phyloP scores from a whole-genome alignment of 345 rosid genomes.

The Gossypium ekmanianum region DNA sequence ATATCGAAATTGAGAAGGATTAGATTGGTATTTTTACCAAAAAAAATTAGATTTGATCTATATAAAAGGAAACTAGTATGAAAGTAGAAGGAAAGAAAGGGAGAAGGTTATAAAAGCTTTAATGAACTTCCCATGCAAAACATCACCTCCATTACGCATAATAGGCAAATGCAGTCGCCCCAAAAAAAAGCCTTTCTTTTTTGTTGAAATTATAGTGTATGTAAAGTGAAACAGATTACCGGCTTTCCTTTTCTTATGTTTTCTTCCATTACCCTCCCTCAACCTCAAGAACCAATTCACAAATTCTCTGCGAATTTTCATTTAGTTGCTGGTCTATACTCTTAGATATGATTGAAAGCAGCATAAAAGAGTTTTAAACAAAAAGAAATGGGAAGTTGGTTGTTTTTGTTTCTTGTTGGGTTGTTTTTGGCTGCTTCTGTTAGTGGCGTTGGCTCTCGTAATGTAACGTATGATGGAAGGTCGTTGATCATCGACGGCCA shows the following conservation, averaged over 20 bases:
- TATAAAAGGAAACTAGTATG: no score
- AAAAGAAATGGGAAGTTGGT: not conserved
- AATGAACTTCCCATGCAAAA: not conserved
- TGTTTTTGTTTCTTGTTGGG: not conserved
- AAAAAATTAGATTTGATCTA: no score
- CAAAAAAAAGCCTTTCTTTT: not conserved
- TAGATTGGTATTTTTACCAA: no score
- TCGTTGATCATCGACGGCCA: conserved; percentile 62
- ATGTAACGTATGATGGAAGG: conserved; percentile 54
- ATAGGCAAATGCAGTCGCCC: not conserved
- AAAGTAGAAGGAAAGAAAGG: no score
- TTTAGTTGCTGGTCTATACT: no score
- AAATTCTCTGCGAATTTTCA: no score
- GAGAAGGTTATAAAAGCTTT: not conserved
- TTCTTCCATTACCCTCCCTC: not conserved
- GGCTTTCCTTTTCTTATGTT: not conserved
- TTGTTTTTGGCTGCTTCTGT: not conserved
- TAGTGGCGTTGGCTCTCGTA: not conserved
- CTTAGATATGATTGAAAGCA: not conserved
- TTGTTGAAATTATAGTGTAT: not conserved
- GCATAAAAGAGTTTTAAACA: not conserved
- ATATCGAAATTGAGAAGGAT: no score
- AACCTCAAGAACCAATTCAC: not conserved
- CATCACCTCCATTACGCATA: not conserved
- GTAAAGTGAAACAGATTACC: not conserved